Evolutionary conservation across 1,284 basidiomycete species (phyloP).

Genomic region (Puccinia sorghi): DNA sequence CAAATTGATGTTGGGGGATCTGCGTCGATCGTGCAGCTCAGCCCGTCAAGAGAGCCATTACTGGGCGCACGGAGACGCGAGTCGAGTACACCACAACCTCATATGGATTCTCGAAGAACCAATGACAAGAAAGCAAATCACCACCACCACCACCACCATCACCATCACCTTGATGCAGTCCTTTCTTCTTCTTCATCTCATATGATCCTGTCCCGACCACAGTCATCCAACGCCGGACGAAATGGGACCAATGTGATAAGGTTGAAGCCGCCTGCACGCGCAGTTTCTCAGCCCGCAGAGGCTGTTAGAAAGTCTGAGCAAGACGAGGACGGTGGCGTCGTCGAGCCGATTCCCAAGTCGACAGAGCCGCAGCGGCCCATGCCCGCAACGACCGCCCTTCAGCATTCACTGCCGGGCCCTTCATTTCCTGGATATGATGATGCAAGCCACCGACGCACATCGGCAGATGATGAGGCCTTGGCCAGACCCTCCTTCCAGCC

Average conservation of each 20-base stretch:
- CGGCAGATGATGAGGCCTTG: neutral
- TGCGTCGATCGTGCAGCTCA: conserved; percentile 41
- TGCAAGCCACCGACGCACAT: neutral
- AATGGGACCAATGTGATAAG: conserved; percentile 34
- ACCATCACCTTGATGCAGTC: no score
- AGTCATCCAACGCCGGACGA: conserved; percentile 12
- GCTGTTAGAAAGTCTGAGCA: neutral
- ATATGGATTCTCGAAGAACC: conserved; percentile 4
- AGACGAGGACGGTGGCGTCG: neutral
- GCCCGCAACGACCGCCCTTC: no score
- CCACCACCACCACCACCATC: neutral
- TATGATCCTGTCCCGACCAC: neutral
- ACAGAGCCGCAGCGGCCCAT: no score
- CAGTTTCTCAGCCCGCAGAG: conserved; percentile 35
- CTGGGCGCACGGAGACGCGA: neutral
- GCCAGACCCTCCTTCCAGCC: neutral
- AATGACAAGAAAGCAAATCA: conserved; percentile 2
- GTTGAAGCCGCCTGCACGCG: conserved; percentile 22
- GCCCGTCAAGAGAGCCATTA: conserved; percentile 11
- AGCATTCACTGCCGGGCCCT: neutral
- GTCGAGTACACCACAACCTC: conserved; percentile 12
- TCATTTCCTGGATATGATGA: neutral
- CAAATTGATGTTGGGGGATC: conserved; percentile 47
- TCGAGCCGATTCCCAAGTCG: no score
- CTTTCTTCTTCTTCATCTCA: neutral